phyloP scores from a whole-genome alignment of 148 eudicot genomes.

The Oxyria digyna region DNA sequence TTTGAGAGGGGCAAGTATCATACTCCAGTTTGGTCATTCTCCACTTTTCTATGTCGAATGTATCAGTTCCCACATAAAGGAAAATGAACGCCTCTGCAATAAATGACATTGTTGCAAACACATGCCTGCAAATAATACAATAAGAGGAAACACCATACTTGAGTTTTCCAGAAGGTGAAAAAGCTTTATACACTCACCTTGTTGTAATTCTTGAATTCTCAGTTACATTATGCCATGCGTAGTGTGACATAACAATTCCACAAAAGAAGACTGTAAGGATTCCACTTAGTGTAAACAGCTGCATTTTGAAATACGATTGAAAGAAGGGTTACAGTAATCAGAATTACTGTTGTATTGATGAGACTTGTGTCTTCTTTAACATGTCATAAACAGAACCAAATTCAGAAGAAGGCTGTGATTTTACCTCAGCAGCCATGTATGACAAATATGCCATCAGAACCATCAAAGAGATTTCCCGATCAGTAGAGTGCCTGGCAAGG shows the following conservation, averaged over 20 bases:
- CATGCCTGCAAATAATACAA: conserved; percentile 41
- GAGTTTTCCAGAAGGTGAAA: not conserved
- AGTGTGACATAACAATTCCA: conserved; percentile 91
- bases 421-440: conserved; percentile 92
- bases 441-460: conserved; percentile 83
- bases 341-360: not conserved
- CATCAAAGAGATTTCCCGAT: conserved; percentile 88
- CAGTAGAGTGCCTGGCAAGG: conserved; percentile 65
- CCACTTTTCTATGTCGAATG: conserved; percentile 89
- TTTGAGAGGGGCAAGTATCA: not conserved
- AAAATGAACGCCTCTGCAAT: conserved; percentile 94
- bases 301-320: conserved; percentile 14
- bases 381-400: not conserved
- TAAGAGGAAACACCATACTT: not conserved
- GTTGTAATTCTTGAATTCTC: conserved; percentile 83
- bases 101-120: conserved; percentile 88
- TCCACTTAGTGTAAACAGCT: conserved; percentile 75
- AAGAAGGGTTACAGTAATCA: not conserved
- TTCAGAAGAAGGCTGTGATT: not conserved
- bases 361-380: not conserved
- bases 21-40: conserved; percentile 68
- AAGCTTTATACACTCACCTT: conserved; percentile 25
- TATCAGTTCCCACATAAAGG: conserved; percentile 91
- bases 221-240: conserved; percentile 90
- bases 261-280: conserved; percentile 85